Conservation (phyloP, 2,329 filamentous ascomycete species). For the Pseudofabraea citricarpa region DNA sequence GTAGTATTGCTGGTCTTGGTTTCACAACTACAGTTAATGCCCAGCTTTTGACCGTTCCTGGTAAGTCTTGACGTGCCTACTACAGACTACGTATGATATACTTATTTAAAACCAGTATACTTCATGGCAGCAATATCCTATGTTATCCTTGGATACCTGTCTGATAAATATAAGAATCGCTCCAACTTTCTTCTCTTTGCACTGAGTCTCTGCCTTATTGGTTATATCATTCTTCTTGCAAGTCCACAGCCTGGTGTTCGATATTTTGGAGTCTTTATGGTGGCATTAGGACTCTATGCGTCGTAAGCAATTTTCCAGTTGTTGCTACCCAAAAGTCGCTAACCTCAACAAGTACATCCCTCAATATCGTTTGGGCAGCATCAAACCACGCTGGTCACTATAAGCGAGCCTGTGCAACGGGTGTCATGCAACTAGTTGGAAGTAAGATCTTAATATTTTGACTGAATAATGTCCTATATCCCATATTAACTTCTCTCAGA, state of each 20-base stretch:
- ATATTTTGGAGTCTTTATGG: slow-evolving; percentile 3
- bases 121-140: slow-evolving; percentile 3
- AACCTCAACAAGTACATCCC: neutral
- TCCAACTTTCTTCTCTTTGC: slow-evolving; percentile 2
- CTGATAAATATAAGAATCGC: slow-evolving; percentile 1
- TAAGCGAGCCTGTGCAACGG: slow-evolving; percentile 2
- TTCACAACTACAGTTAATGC: slow-evolving; percentile 4
- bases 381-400: slow-evolving; percentile 2
- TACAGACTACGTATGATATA: too few relatives aligned
- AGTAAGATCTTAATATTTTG: neutral
- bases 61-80: too few relatives aligned
- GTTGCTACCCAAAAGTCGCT: neutral
- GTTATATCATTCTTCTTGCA: slow-evolving; percentile 3
- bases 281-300: slow-evolving; percentile 2
- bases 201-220: neutral
- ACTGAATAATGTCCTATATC: neutral
- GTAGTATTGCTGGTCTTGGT: slow-evolving; percentile 3
- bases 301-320: neutral
- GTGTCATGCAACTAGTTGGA: slow-evolving; percentile 1
- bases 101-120: slow-evolving; percentile 1
- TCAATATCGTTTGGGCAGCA: slow-evolving; percentile 1
- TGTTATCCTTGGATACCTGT: neutral
- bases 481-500: neutral
- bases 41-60: slow-evolving; percentile 2
- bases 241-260: neutral